Evolutionary conservation across 768 basidiomycete species (phyloP), one percentile per base, ranked within the genome.

Genomic region (Tephrocybe sp.): DNA sequence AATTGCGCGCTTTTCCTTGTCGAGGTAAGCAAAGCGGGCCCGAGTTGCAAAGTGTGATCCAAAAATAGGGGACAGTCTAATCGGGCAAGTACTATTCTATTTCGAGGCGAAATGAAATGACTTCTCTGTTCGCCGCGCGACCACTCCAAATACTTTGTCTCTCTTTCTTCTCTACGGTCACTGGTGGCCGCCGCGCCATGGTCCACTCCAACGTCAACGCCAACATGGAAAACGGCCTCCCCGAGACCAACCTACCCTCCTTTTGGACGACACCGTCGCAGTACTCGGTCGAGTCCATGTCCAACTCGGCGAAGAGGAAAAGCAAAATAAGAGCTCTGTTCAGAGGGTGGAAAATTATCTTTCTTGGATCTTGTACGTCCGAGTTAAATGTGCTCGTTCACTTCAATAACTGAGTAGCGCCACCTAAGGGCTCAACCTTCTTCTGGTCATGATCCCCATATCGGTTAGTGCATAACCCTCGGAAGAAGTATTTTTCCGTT

Each of bases 361-460:
- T 85, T 39, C 67, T 76, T 46, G 77, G 77, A 43, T 84, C 84
- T 39, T 86, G 83, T 85, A 55, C 53, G 82, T 56, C 27, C 24
- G 44, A 19, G 39, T 16, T 5, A 30, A 36, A 16, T 5, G 15
- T 35, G 31, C 30, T 49, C 21, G 49, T 37, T 7, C 3, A 2
- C 9, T 15, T 32, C 43, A 13, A 11, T 18, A n/a, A 16, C 8
- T 36, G 13, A 44, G 47, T 48, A 13, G 36, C 43, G 39, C 42
- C 18, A 37, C 16, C 43, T 8, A 46, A 90, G 87, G 87, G 86
- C 62, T 91, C 31, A 90, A 91, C 56, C 24, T 87, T 48, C 69
- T 89, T 22, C 67, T 90, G 7, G 49, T 86, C 15, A 69, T 84
- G 44, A 75, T 91, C 24, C 89, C 89, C 9, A 71, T 80, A 28